These are phyloP conservation scores for Sphaerosporella brunnea DNA, from an alignment of 495 filamentous ascomycete species.

Conservation along the genomic window DNA sequence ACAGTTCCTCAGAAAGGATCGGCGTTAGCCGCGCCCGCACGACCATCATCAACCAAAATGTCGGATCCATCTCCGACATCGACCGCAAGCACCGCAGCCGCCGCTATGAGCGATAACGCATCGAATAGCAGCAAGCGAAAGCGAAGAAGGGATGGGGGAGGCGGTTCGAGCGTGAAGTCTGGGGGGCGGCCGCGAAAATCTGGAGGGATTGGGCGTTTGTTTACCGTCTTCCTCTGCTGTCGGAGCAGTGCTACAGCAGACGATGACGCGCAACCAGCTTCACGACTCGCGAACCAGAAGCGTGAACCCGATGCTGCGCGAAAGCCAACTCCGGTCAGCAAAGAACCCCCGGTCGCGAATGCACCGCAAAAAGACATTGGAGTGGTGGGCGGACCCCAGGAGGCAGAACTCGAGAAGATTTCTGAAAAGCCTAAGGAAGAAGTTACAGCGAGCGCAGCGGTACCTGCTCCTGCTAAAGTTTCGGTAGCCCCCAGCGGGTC, in stretches of 20 bases:
- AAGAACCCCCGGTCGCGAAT: conserved; percentile 10
- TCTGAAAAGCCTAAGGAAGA: conserved; percentile 4
- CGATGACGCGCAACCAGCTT: conserved; percentile 13
- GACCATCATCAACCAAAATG: conserved; percentile 22
- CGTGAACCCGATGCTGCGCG: conserved; percentile 15
- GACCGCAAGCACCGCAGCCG: conserved; percentile 22
- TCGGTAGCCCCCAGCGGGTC: background rate
- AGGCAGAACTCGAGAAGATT: conserved; percentile 13
- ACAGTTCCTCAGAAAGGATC: conserved; percentile 12
- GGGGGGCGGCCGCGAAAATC: conserved; percentile 16
- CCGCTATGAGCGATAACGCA: conserved; percentile 16
- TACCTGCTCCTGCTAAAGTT: background rate
- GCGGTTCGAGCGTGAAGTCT: conserved; percentile 17
- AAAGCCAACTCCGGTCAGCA: conserved; percentile 14
- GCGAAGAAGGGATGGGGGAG: conserved; percentile 18
- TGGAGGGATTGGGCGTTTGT: conserved; percentile 25
- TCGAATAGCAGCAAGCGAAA: conserved; percentile 22
- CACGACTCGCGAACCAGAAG: conserved; percentile 17
- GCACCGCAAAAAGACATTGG: conserved; percentile 13
- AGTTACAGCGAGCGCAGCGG: no score
- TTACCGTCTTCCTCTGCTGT: conserved; percentile 26
- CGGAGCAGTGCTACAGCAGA: conserved; percentile 16
- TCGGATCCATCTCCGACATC: conserved; percentile 22
- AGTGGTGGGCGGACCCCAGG: conserved; percentile 13
- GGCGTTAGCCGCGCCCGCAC: conserved; percentile 19